Conservation (phyloP, 768 basidiomycete species). For the Rhodotorula graminis region DNA sequence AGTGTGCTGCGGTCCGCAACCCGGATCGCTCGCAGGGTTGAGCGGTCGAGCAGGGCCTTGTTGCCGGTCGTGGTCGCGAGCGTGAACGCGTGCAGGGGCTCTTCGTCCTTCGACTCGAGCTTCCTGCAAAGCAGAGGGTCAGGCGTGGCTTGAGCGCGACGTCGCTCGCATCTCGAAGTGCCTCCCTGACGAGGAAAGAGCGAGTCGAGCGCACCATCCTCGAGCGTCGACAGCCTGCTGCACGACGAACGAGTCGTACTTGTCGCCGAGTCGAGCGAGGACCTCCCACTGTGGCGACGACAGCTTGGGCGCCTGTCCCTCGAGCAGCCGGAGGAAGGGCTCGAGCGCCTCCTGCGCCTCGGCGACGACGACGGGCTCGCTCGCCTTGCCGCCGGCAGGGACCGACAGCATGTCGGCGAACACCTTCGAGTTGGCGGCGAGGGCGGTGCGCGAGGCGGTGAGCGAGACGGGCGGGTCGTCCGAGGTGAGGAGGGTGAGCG, state of each 20-base stretch:
- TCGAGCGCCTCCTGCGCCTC: neutral
- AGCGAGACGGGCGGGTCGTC: constrained; percentile 3
- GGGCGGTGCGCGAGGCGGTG: neutral
- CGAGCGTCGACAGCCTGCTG: neutral
- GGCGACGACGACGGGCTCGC: neutral
- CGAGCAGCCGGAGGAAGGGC: neutral
- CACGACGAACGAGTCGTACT: constrained; percentile 6
- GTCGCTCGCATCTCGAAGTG: too few species aligned
- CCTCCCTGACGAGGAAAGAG: neutral
- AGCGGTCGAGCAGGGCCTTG: neutral
- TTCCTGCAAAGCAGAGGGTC: too few species aligned
- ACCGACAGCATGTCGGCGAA: constrained; percentile 6
- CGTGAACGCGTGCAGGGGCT: neutral
- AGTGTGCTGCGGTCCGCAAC: neutral
- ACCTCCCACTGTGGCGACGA: neutral
- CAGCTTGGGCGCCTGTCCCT: neutral
- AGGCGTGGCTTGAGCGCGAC: too few species aligned
- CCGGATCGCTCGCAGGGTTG: neutral
- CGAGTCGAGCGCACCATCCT: neutral
- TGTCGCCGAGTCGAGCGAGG: constrained; percentile 3
- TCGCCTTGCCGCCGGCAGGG: neutral
- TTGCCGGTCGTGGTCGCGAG: neutral
- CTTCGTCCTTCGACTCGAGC: neutral
- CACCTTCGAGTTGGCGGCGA: neutral
- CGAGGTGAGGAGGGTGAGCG: neutral